phyloP scores from a whole-genome alignment of 179 eudicot species.

The Silene coronaria region DNA sequence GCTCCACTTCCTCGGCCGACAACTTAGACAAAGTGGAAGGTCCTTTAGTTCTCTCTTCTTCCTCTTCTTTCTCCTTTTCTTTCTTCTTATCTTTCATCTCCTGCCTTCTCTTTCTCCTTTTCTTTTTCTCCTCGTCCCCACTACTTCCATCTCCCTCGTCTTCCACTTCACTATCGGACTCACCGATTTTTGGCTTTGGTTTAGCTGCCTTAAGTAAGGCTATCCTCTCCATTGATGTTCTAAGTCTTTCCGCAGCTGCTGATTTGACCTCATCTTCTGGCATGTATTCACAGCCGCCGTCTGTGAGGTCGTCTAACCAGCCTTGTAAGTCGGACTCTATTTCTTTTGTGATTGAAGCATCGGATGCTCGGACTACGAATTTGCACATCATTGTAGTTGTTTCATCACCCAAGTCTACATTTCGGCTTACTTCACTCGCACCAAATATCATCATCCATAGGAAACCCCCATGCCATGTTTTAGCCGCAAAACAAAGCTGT shows the following conservation, averaged over 20 bases:
- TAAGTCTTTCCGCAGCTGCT: constrained; percentile 83
- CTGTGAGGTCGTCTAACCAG: constrained; percentile 93
- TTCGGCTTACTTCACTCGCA: constrained; percentile 94
- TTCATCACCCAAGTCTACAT: constrained; percentile 96
- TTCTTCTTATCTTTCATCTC: constrained; percentile 27
- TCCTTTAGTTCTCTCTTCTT: constrained; percentile 46
- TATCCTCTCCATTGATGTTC: constrained; percentile 78
- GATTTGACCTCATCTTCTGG: constrained; percentile 92
- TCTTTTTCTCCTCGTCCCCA: constrained; percentile 25
- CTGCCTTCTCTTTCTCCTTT: constrained; percentile 12
- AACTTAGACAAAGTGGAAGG: constrained; percentile 63
- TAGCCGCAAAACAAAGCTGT: constrained; percentile 92
- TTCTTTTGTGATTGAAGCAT: constrained; percentile 80
- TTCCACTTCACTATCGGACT: constrained; percentile 44
- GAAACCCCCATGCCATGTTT: constrained; percentile 96
- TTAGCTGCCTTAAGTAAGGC: constrained; percentile 82
- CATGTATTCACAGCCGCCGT: constrained; percentile 92
- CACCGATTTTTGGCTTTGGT: constrained; percentile 53
- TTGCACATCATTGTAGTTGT: constrained; percentile 92
- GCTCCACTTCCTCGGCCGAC: constrained; percentile 84
- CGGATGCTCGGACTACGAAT: constrained; percentile 92
- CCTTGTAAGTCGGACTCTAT: constrained; percentile 76
- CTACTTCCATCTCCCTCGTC: constrained; percentile 38
- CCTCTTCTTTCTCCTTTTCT: constrained; percentile 32
- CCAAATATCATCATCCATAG: constrained; percentile 97